Percentiles rank a stretch among this genome's conserved stretches.
phyloP scores from a whole-genome alignment of 1,284 basidiomycete genomes.

The Marasmius sp. region DNA sequence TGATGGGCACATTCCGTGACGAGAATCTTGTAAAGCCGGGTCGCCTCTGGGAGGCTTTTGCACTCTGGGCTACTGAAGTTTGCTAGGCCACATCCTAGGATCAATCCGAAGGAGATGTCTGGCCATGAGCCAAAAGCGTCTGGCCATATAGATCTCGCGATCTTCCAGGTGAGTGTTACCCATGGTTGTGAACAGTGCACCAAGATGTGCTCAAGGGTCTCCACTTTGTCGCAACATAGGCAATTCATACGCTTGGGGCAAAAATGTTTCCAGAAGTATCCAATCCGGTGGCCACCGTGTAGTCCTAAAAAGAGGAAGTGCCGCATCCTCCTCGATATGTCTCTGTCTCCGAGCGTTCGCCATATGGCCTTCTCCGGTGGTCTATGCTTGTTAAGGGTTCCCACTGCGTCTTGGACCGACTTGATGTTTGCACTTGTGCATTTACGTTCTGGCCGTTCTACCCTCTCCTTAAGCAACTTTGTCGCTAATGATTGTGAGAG shows the following conservation, averaged over 20 bases:
- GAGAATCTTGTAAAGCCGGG: constrained; percentile 4
- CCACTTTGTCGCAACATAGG: no score
- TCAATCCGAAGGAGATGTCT: background rate
- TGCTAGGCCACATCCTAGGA: background rate
- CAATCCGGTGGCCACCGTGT: constrained; percentile 1
- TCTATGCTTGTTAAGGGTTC: background rate
- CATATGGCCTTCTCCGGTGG: background rate
- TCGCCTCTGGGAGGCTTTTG: background rate
- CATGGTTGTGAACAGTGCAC: background rate
- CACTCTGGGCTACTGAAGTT: background rate
- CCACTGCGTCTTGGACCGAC: background rate
- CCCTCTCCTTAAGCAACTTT: background rate
- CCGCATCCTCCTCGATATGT: background rate
- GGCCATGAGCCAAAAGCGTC: background rate
- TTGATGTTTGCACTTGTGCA: background rate
- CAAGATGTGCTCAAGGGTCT: constrained; percentile 3
- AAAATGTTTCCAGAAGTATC: constrained; percentile 3
- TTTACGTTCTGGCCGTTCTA: background rate
- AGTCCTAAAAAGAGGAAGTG: background rate
- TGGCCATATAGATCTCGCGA: background rate
- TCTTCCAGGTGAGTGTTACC: background rate
- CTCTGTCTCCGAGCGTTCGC: background rate
- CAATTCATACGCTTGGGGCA: no score
- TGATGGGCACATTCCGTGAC: constrained; percentile 5
- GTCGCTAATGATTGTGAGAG: constrained; percentile 4